Evolutionary conservation across 108 stramenopile genomes (phyloP).

Genomic region (Conticribra weissflogii): DNA sequence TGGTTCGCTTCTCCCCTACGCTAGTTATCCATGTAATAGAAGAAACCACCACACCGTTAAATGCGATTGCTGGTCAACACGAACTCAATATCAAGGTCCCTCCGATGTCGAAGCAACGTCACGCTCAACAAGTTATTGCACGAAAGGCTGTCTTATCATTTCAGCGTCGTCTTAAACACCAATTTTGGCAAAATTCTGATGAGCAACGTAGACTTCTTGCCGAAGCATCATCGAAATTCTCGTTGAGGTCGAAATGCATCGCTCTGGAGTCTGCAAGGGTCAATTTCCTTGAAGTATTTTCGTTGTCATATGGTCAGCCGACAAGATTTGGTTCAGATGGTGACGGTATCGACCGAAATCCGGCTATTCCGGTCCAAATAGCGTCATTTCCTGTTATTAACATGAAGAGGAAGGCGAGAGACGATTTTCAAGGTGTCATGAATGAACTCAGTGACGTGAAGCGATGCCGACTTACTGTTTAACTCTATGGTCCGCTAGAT

Average conservation of each 20-base stretch:
- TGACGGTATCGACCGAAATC: not conserved
- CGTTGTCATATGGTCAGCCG: not conserved
- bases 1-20: too few species aligned
- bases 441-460: not conserved
- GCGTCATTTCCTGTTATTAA: not conserved
- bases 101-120: constrained; percentile 4
- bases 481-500: not conserved
- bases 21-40: too few species aligned
- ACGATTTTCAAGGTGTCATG: not conserved
- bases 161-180: constrained; percentile 5
- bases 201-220: too few species aligned
- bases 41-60: too few species aligned
- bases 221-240: not conserved
- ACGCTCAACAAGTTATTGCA: constrained; percentile 9
- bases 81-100: too few species aligned
- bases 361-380: not conserved
- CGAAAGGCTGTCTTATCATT: constrained; percentile 25
- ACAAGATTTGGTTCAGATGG: not conserved
- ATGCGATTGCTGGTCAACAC: too few species aligned
- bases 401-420: not conserved
- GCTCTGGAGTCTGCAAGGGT: not conserved
- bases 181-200: too few species aligned
- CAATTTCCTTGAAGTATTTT: not conserved
- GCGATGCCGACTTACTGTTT: not conserved
- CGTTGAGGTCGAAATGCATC: not conserved